Base-by-base conservation (phyloP, 2,329 filamentous ascomycete species). In the Paraphaeosphaeria sporulosa region DNA sequence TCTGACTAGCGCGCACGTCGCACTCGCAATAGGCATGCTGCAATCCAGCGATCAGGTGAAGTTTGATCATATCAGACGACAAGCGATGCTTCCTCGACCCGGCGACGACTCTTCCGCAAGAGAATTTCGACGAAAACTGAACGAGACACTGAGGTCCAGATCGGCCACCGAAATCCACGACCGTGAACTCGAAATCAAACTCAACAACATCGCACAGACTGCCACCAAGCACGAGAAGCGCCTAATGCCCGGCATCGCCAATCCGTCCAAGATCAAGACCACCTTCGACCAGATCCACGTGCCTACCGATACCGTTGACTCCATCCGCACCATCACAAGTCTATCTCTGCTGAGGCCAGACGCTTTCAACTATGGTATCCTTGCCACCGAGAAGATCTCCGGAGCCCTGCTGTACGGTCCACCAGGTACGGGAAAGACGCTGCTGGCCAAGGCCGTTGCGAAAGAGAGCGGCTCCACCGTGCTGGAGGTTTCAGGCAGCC, bases 291-390 rank as follows among this genome's bases (percentile, higher is more conserved):
- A 97, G 74, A 90, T 99, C 21, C 92, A 96, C 69, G 93, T 90
- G 1, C 89, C 93, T 0, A 79, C 84, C 0, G 92, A 94, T 61
- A 97, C 93, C 2, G 90, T 96, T 32, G 92, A 95, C 23, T 91
- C 94, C 1, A 84, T 99, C 57, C 93, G 94, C 75, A 92, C 93
- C 5, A 85, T 98, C 53, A 99, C 95, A 0, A 92, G 92, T 0
- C 83, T 99, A 19, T 95, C 94, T 0, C 84, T 99, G 5, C 84
- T 92, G 53, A 89, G 94, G 0, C 95, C 95, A 0, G 94, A 98
- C 63, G 94, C 94, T n/a, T 99, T 98, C 79, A 89, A 89, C 12
- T 99, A 99, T 68, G 95, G 95, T 78, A 92, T 99, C 4, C 85
- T 99, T 13, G 91, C 93, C 1, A 92, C 89, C 0, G 94, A 98